Evolutionary conservation across 1,139 yeast genomes (phyloP).

Genomic region (Hemisphaericaspora xylofermentans): DNA sequence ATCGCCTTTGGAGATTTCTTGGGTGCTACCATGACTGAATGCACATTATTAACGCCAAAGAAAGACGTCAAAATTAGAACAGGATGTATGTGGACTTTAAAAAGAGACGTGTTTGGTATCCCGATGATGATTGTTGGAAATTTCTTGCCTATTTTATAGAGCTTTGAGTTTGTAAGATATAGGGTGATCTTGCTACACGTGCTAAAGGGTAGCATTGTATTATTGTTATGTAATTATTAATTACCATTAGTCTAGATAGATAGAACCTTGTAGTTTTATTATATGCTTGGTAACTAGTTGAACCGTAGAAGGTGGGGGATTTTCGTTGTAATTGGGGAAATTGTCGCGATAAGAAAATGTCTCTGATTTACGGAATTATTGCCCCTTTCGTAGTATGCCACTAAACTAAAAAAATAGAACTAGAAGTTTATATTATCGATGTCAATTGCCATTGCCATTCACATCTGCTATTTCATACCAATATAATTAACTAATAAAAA

Average conservation of each 20-base stretch:
- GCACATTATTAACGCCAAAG: constrained; percentile 67
- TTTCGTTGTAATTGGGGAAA: too few relatives aligned
- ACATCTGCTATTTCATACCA: not conserved
- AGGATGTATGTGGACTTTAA: constrained; percentile 85
- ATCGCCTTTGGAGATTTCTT: constrained; percentile 90
- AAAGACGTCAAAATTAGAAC: constrained; percentile 55
- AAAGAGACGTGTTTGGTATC: constrained; percentile 62
- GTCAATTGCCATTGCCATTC: not conserved
- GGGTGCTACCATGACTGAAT: constrained; percentile 88
- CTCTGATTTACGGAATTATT: too few relatives aligned
- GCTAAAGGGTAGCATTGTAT: not conserved
- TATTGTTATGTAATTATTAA: not conserved
- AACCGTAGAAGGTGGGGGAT: too few relatives aligned
- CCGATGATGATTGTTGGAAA: constrained; percentile 94
- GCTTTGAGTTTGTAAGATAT: not conserved
- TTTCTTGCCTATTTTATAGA: constrained; percentile 68
- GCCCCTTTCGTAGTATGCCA: too few relatives aligned
- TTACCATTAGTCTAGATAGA: too few relatives aligned
- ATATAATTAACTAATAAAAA: not conserved
- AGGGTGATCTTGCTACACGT: not conserved
- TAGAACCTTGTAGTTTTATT: too few relatives aligned
- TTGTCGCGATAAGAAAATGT: too few relatives aligned
- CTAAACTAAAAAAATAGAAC: too few relatives aligned
- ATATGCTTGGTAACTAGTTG: too few relatives aligned
- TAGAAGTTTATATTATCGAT: too few relatives aligned